Evolutionary conservation across 78 protist species (phyloP).

Genomic region (Dictyostelium discoideum): dicty_2.7 NC_007090.3:4934001-4934500

Average conservation of each 20-base stretch:
- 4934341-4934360: neutral
- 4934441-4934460: constrained; percentile 20
- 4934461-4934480: constrained; percentile 17
- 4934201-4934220: neutral
- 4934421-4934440: constrained; percentile 47
- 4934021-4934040: neutral
- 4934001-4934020: constrained; percentile 1
- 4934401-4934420: neutral
- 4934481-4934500: constrained; percentile 23
- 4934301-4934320: neutral
- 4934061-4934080: neutral
- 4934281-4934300: neutral
- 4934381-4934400: constrained; percentile 43
- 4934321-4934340: neutral
- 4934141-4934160: neutral
- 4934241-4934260: no score
- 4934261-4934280: no score
- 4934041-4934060: neutral
- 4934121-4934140: neutral
- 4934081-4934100: neutral
- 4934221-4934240: constrained; percentile 2
- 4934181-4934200: neutral
- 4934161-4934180: neutral
- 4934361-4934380: neutral
- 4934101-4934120: neutral